These are phyloP conservation scores for Thermothielavioides terrestris DNA, from an alignment of 495 filamentous ascomycete genomes.

Conservation along the genomic window DNA sequence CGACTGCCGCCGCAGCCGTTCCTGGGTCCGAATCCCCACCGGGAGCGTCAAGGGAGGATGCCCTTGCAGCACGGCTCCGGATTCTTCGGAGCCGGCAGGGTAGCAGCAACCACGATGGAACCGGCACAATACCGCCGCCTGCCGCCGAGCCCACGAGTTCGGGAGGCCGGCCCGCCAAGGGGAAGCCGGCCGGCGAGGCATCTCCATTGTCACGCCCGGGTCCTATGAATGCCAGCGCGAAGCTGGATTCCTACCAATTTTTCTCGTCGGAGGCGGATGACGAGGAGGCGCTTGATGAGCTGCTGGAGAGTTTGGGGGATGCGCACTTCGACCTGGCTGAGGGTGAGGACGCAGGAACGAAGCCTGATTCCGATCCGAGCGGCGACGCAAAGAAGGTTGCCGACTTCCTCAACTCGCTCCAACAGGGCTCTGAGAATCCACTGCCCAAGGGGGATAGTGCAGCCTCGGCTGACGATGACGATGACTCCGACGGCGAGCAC, in stretches of 20 bases:
- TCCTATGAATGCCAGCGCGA: not conserved
- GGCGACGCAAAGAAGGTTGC: slow-evolving; percentile 23
- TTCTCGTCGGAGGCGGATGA: not conserved
- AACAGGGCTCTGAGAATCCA: not conserved
- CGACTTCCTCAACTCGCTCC: slow-evolving; percentile 16
- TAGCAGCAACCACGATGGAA: slow-evolving; percentile 5
- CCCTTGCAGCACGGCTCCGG: slow-evolving; percentile 34
- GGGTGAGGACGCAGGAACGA: slow-evolving; percentile 11
- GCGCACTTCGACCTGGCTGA: slow-evolving; percentile 7
- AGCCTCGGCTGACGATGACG: slow-evolving; percentile 12
- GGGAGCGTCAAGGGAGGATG: slow-evolving; percentile 36
- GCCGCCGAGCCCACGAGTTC: not conserved
- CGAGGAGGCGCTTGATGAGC: slow-evolving; percentile 9
- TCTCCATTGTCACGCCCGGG: not conserved
- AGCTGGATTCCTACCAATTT: not conserved
- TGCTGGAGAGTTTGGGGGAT: slow-evolving; percentile 9
- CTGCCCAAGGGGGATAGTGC: not conserved
- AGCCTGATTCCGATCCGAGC: not conserved
- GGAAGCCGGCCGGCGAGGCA: not conserved
- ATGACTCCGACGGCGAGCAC: slow-evolving; percentile 36
- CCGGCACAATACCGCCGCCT: not conserved
- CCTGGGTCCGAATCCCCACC: slow-evolving; percentile 1
- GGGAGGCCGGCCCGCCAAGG: not conserved
- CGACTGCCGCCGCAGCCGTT: not conserved
- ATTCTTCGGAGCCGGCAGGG: slow-evolving; percentile 29